Percentiles rank a stretch among this genome's conserved stretches.
phyloP scores from a whole-genome alignment of 2,329 filamentous ascomycete genomes.

The Metarhizium rileyi region DNA sequence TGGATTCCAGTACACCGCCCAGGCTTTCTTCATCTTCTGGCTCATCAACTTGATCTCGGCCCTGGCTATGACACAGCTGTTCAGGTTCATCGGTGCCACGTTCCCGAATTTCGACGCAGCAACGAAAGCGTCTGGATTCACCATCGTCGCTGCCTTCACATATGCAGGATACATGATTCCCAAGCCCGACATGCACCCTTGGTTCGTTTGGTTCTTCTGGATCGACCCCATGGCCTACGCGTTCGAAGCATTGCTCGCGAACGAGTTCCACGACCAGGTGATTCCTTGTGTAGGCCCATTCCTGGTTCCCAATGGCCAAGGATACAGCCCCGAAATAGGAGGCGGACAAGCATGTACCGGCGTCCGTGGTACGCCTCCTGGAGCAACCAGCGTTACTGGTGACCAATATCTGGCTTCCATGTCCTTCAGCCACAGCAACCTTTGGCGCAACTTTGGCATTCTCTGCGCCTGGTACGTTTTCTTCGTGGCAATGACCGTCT shows the following conservation, averaged over 20 bases:
- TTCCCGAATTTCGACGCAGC: conserved; percentile 49
- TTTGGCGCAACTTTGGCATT: conserved; percentile 54
- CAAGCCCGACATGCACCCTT: conserved; percentile 51
- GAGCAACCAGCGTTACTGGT: conserved; percentile 39
- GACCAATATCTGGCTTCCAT: conserved; percentile 47
- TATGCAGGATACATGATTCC: conserved; percentile 57
- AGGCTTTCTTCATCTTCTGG: conserved; percentile 54
- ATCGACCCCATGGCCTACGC: conserved; percentile 59
- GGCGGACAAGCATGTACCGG: conserved; percentile 44
- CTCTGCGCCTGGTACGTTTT: conserved; percentile 54
- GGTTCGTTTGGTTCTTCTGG: conserved; percentile 55
- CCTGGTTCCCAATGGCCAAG: conserved; percentile 39
- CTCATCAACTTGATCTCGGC: conserved; percentile 26
- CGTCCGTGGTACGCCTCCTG: conserved; percentile 42
- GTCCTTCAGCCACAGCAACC: conserved; percentile 38
- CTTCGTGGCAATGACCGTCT: conserved; percentile 47
- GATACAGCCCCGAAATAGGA: conserved; percentile 28
- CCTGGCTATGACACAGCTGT: conserved; percentile 43
- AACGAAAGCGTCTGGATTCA: conserved; percentile 43
- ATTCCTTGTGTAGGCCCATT: conserved; percentile 40
- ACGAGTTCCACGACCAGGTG: conserved; percentile 55
- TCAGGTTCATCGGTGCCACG: conserved; percentile 44
- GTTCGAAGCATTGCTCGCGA: conserved; percentile 58
- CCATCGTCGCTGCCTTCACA: conserved; percentile 42
- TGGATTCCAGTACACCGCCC: conserved; percentile 39